A percentile compares a stretch with the other conserved stretches of the same genome.
Evolutionary conservation across 2,329 filamentous ascomycete species (phyloP).

Genomic region (Acephala macrosclerotiorum): DNA sequence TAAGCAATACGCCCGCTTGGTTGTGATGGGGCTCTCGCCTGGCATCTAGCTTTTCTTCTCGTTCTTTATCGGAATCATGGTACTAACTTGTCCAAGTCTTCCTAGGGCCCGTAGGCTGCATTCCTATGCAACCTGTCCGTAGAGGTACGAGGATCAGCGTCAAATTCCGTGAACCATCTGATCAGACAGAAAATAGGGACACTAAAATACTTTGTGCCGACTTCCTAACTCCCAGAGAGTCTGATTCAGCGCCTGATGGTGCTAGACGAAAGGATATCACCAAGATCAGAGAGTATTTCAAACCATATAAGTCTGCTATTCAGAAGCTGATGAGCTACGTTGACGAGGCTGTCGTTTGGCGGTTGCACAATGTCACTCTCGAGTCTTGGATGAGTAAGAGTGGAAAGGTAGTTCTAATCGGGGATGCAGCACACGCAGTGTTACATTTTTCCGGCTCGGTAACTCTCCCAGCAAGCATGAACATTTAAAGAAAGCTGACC

Average conservation of each 20-base stretch:
- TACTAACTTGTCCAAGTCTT: background rate
- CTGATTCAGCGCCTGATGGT: background rate
- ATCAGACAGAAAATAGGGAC: background rate
- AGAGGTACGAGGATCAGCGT: background rate
- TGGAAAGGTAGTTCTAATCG: slow-evolving; percentile 10
- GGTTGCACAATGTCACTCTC: background rate
- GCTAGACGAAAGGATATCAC: background rate
- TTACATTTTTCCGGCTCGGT: slow-evolving; percentile 10
- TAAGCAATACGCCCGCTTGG: background rate
- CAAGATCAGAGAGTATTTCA: background rate
- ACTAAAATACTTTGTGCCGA: slow-evolving; percentile 1
- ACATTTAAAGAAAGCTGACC: background rate
- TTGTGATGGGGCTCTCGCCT: background rate
- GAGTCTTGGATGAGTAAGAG: slow-evolving; percentile 6
- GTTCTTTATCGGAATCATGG: background rate
- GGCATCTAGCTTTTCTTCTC: background rate
- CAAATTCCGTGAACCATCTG: background rate
- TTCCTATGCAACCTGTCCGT: background rate
- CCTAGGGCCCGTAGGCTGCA: background rate
- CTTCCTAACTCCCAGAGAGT: background rate
- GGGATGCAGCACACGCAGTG: slow-evolving; percentile 13
- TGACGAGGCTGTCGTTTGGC: slow-evolving; percentile 13
- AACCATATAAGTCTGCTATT: background rate
- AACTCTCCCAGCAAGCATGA: background rate
- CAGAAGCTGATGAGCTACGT: slow-evolving; percentile 2